Base-by-base conservation (phyloP, 306 rosid genomes). In the Coriaria nepalensis region DNA sequence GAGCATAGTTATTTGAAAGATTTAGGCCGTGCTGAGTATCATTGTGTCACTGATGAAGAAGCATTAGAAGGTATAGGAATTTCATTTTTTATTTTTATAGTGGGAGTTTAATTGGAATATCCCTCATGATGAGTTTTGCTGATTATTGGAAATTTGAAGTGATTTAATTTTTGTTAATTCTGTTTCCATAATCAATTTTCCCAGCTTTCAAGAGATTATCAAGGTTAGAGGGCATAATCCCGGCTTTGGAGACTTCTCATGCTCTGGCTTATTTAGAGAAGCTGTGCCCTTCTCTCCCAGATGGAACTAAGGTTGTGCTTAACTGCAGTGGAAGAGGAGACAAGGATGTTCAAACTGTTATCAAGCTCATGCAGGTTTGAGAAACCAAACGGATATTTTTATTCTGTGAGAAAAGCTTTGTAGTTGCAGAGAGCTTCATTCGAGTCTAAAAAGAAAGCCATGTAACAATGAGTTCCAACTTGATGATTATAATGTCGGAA, bases 301-400 rank as follows among this genome's bases (percentile, higher is more conserved):
- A 77, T 6, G 92, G 95, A 40, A 5, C 80, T 14, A 84, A 85
- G 68, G 84, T 90, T 9, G 94, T 88, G 52, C 56, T 88, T 6
- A 81, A 81, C 79, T 88, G 79, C 77, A 84, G 97, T 42, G 97
- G 97, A 62, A 58, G 97, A 52, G 97, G 97, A 40, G 97, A 88
- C 45, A 88, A 88, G 73, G 97, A 88, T 57, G 97, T 88, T 50
- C 90, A 88, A 2, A 88, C 97, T 6, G 97, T 83, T 9, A 88
- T 81, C 84, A 88, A 88, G 68, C 52, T 68, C 60, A 60, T 88
- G 80, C 54, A 84, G 71, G 10, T 88, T 60, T 88, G 71, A 47
- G 12, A 14, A 49, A 43, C 38, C 13, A 9, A 44, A 42, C n/a
- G 37, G 35, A 8, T 9, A 20, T 20, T 20, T 20, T 20, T 20